A percentile compares a stretch with the other conserved stretches of the same genome.
These are phyloP conservation scores for Grosmannia huntii DNA, from an alignment of 2,329 filamentous ascomycete genomes.

Conservation along the genomic window DNA sequence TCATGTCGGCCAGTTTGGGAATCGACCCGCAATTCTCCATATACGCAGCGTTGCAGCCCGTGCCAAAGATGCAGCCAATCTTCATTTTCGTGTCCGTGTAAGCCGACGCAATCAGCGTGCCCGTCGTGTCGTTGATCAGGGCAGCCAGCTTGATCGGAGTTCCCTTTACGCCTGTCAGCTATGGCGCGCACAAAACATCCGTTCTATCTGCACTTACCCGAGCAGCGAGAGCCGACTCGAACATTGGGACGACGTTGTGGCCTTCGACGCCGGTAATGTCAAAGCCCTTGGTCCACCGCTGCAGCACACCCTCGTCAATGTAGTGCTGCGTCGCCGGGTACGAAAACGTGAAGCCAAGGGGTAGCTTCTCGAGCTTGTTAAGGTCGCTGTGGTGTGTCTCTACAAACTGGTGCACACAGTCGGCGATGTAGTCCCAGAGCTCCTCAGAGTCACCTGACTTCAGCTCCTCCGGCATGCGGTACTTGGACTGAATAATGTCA, in stretches of 20 bases:
- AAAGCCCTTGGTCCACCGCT: constrained; percentile 96
- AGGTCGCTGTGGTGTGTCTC: constrained; percentile 67
- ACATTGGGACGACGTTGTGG: constrained; percentile 76
- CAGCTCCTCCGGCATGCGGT: constrained; percentile 84
- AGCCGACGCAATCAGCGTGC: constrained; percentile 87
- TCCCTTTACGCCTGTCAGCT: constrained; percentile 35
- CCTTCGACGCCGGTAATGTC: constrained; percentile 89
- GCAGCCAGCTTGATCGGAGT: constrained; percentile 89
- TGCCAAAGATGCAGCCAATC: constrained; percentile 97
- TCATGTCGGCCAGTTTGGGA: constrained; percentile 86
- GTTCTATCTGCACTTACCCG: constrained; percentile 31
- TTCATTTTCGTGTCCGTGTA: constrained; percentile 92
- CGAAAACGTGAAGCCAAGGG: constrained; percentile 90
- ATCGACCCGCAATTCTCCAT: constrained; percentile 89
- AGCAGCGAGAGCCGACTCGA: constrained; percentile 64
- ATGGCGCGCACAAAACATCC: not conserved
- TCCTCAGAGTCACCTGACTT: constrained; percentile 76
- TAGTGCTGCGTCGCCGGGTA: constrained; percentile 90
- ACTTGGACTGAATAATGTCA: constrained; percentile 92
- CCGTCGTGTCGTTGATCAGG: constrained; percentile 94
- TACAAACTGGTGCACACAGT: constrained; percentile 83
- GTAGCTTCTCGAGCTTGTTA: constrained; percentile 49
- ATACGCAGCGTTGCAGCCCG: constrained; percentile 95
- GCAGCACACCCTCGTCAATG: constrained; percentile 83
- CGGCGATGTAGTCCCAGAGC: constrained; percentile 89